Evolutionary conservation across 73 alveolate genomes (phyloP), one percentile per base, ranked within the genome.

Genomic region (Paramecium caudatum): DNA sequence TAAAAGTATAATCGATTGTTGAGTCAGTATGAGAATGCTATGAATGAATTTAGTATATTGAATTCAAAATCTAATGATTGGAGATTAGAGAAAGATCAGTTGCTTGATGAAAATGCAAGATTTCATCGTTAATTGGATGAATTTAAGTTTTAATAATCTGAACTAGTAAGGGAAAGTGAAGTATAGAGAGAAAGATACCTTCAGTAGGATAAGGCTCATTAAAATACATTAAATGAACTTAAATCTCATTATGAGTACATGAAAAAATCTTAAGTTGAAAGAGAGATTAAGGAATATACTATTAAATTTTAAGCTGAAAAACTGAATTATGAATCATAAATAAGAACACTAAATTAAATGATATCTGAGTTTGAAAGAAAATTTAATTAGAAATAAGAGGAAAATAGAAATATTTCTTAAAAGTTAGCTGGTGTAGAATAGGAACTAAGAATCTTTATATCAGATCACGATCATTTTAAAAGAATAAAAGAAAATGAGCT

Each of bases 191-290:
- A 68, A 0, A 68, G 84, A 68, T 34, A 34, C 8, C 30, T 34
- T 33, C 5, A n/a, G 34, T 32, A 34, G 37, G 84, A 68, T 33
- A 68, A 32, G 37, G 37, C 19, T 34, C 84, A 68, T 37, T 68
- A 68, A 37, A 68, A 34, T 3, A 68, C 61, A 10, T 19, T 68
- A 33, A 37, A 68, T 32, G 84, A 68, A 68, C 19, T 68, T 27
- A 68, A 37, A 34, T 37, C 47, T n/a, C 84, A 68, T 68, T 68
- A 68, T 68, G 84, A 68, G 5, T 68, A 68, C 34, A 68, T 68
- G 84, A 68, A 68, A 10, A 68, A 68, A 16, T 68, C 84, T 3
- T 68, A 68, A 43, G 50, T 68, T 2, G 84, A 68, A 33, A 68
- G 84, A 34, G 84, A 68, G 34, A 34, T 68, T 5, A 68, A 68